Base-by-base conservation (phyloP, 2,329 filamentous ascomycete genomes). In the Fusarium armeniacum region DNA sequence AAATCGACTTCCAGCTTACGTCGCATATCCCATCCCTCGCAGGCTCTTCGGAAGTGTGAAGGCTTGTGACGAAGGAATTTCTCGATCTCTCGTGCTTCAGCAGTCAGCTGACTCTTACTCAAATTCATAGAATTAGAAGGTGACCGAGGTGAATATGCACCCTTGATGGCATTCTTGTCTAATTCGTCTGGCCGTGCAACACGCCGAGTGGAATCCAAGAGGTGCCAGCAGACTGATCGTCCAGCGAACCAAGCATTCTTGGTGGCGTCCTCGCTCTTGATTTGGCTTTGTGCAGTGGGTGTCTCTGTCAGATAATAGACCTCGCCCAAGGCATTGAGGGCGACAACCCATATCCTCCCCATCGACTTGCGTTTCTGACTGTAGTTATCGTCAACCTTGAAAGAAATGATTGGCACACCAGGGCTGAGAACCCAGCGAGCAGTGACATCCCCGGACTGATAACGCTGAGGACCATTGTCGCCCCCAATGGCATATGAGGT, bases 251-350 rank as follows among this genome's bases (percentile, higher is more conserved):
- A 98, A 16, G 93, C 92, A 65, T 89, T 82, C 65, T 86, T 88
- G 63, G 91, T 87, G 18, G 85, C 76, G 58, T 91, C 85, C 36
- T 90, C 83, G 4, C 81, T 78, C 67, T 81, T 85, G 36, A 79
- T 78, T 58, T 85, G 84, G 33, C 83, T 82, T 6, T 83, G 72
- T 10, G 86, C 83, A 22, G 86, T 82, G 36, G 93, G 93, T 9
- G 90, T 84, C 50, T 93, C 89, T 2, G 87, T 91, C 2, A 98
- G 83, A 72, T 95, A 97, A 78, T 91, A 98, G 0, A 97, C 83
- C 78, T 99, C 96, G 2, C 96, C 96, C 11, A 99, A 83, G 0
- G 96, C 95, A 77, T 99, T 99, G 54, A 99, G 81, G n/a, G 89
- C 93, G 43, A 95, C 91, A n/a, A 93, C 93, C 93, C 94, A 98